These are phyloP conservation scores for Puccinia triticina DNA, from an alignment of 1,284 basidiomycete species.

Conservation along the genomic window DNA sequence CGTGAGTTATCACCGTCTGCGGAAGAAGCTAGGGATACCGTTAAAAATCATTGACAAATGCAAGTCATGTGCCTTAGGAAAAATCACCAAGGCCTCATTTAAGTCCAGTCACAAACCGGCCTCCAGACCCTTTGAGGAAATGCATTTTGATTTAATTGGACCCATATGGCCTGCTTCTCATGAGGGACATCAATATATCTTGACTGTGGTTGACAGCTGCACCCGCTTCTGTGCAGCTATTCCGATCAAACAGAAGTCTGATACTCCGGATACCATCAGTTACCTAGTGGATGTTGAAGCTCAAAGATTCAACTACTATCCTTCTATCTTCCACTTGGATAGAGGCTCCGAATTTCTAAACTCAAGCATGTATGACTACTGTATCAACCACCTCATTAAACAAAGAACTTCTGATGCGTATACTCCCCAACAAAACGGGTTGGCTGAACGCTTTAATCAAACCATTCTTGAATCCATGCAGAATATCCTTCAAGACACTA, in stretches of 20 bases:
- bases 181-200: too few relatives aligned
- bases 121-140: neutral
- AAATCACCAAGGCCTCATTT: neutral
- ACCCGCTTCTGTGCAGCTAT: too few relatives aligned
- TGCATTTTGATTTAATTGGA: too few relatives aligned
- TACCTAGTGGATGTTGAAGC: neutral
- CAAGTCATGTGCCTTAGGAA: too few relatives aligned
- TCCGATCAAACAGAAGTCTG: too few relatives aligned
- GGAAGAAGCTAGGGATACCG: neutral
- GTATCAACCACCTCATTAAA: neutral
- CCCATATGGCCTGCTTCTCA: too few relatives aligned
- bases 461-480: too few relatives aligned
- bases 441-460: too few relatives aligned
- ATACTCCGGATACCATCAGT: too few relatives aligned
- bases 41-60: too few relatives aligned
- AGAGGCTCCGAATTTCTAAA: conserved; percentile 25
- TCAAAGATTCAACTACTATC: neutral
- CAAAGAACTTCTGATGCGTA: neutral
- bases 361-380: neutral
- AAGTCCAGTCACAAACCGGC: neutral
- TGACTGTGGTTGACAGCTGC: too few relatives aligned
- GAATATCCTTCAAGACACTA: too few relatives aligned
- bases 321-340: neutral
- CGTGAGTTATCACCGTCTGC: neutral
- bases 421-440: conserved; percentile 31